Percentiles rank a stretch among this genome's conserved stretches.
phyloP scores from a whole-genome alignment of 306 rosid genomes.

The Vicia villosa region DNA sequence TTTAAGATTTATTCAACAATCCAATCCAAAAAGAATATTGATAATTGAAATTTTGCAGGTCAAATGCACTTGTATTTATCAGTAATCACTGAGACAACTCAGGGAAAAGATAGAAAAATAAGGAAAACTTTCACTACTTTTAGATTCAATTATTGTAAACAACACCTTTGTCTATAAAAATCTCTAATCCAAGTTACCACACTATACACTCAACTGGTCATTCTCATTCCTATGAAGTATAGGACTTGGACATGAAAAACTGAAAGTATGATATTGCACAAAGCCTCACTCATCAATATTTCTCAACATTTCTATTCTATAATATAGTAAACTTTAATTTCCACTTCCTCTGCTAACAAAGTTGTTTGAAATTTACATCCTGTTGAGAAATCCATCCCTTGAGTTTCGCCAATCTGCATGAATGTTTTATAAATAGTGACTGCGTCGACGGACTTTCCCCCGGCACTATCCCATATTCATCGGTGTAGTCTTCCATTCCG shows the following conservation, averaged over 20 bases:
- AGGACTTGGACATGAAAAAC: conserved; percentile 16
- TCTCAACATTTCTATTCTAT: conserved; percentile 5
- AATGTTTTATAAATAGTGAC: conserved; percentile 53
- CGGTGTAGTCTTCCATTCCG: conserved; percentile 76
- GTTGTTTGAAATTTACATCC: conserved; percentile 48
- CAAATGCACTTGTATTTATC: too few species aligned
- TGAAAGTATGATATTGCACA: conserved; percentile 34
- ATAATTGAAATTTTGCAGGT: too few species aligned
- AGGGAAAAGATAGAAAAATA: too few species aligned
- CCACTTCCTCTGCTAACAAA: conserved; percentile 53
- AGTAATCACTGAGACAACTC: too few species aligned
- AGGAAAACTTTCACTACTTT: conserved; percentile 12
- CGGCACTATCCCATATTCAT: conserved; percentile 82
- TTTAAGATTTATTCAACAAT: background rate
- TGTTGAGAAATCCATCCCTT: conserved; percentile 45
- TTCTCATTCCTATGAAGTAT: conserved; percentile 31
- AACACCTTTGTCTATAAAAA: conserved; percentile 16
- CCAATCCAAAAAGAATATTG: too few species aligned
- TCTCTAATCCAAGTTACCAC: conserved; percentile 30
- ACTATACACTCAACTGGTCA: conserved; percentile 41
- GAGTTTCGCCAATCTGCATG: conserved; percentile 75
- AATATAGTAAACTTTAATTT: conserved; percentile 12
- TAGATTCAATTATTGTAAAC: conserved; percentile 11
- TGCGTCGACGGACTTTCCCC: conserved; percentile 58
- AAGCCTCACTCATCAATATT: conserved; percentile 27